Conservation (phyloP, 2,329 filamentous ascomycete species). For the Ceratocystis ficicola region DNA sequence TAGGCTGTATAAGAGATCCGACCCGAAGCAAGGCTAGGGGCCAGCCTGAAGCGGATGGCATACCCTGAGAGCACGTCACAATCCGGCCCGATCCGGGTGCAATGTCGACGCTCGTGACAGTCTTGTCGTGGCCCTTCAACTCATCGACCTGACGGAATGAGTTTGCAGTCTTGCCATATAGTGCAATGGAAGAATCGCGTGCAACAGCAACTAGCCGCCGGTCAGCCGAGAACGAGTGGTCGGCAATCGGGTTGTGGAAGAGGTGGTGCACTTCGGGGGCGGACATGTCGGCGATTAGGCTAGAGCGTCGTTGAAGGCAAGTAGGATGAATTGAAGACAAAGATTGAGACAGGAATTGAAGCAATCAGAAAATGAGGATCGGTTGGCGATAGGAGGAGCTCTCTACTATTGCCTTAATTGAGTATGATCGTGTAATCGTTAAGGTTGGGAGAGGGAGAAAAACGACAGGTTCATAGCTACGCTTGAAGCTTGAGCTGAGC, state of each 20-base stretch:
- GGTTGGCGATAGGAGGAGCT: conserved; percentile 46
- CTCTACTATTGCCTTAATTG: conserved; percentile 71
- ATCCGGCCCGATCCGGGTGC: conserved; percentile 83
- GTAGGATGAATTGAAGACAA: conserved; percentile 23
- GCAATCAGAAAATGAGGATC: background rate
- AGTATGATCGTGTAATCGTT: background rate
- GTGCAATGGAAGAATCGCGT: conserved; percentile 77
- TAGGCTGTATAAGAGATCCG: background rate
- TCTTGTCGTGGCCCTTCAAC: conserved; percentile 93
- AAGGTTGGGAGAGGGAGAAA: background rate
- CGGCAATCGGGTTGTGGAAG: conserved; percentile 90
- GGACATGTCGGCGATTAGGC: conserved; percentile 46
- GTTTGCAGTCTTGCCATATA: conserved; percentile 63
- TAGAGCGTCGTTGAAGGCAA: conserved; percentile 26
- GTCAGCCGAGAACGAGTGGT: conserved; percentile 96
- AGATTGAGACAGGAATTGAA: background rate
- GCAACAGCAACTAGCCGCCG: conserved; percentile 79
- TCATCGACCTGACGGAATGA: conserved; percentile 80
- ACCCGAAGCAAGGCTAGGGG: background rate
- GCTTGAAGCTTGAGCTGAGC: conserved; percentile 21
- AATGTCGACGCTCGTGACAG: conserved; percentile 90
- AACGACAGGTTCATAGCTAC: background rate
- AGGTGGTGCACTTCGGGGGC: conserved; percentile 87
- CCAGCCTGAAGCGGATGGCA: conserved; percentile 23
- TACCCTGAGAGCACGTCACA: conserved; percentile 93